Percentiles rank a stretch among this genome's conserved stretches.
These are phyloP conservation scores for Erigeron canadensis DNA, from an alignment of 129 eudicot species.

Conservation along the genomic window DNA sequence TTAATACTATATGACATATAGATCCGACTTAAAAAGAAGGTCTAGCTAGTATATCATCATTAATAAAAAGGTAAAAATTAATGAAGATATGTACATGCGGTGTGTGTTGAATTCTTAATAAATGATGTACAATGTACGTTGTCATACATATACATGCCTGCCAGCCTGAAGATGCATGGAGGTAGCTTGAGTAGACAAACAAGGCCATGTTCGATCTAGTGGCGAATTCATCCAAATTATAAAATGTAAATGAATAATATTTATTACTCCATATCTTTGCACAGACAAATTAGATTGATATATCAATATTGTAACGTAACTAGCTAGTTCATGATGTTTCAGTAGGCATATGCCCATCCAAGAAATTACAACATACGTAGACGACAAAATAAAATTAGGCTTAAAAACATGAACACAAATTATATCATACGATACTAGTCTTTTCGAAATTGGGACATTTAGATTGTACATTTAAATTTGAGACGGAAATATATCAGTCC, in stretches of 20 bases:
- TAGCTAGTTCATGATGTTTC: not conserved
- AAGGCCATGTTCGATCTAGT: conserved; percentile 29
- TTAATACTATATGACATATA: too few relatives aligned
- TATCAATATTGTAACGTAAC: not conserved
- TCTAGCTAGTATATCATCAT: too few relatives aligned
- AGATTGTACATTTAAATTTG: too few relatives aligned
- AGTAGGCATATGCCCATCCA: too few relatives aligned
- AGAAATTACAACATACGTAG: too few relatives aligned
- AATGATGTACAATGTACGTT: conserved; percentile 26
- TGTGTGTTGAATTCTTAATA: not conserved
- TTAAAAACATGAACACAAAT: too few relatives aligned
- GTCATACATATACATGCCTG: conserved; percentile 20
- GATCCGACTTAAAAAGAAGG: too few relatives aligned
- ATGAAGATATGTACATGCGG: too few relatives aligned
- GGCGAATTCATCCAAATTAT: conserved; percentile 24
- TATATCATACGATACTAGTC: too few relatives aligned
- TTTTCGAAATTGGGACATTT: too few relatives aligned
- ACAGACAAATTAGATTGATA: not conserved
- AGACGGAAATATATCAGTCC: too few relatives aligned
- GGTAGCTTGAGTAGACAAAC: conserved; percentile 35
- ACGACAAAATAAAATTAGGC: too few relatives aligned
- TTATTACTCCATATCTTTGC: conserved; percentile 1
- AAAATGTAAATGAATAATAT: not conserved
- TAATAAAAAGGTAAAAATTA: not conserved
- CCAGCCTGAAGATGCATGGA: conserved; percentile 33